phyloP scores from a whole-genome alignment of 176 grass and related monocot species.

The Cymbopogon citratus region DNA sequence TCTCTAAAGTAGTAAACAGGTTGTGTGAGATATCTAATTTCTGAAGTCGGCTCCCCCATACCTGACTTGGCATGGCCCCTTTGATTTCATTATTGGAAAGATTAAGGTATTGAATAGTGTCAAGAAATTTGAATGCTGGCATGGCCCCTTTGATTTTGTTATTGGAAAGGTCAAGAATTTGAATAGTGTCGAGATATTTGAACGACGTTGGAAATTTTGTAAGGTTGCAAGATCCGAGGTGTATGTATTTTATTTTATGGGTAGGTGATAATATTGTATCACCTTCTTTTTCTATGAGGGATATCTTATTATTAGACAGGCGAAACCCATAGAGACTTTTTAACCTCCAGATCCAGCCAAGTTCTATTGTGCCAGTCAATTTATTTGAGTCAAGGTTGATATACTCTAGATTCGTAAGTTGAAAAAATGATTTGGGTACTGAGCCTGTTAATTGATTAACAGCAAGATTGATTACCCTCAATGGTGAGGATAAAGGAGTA shows the following conservation, averaged over 20 bases:
- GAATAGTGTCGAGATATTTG: background rate
- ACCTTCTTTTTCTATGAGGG: background rate
- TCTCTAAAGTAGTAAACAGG: background rate
- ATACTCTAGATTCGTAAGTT: background rate
- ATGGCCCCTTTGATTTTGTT: slow-evolving; percentile 20
- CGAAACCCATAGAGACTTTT: background rate
- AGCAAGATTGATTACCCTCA: rapidly evolving
- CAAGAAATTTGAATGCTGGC: slow-evolving; percentile 15
- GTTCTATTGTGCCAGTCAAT: slow-evolving; percentile 17
- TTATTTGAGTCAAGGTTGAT: background rate
- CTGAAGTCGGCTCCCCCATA: background rate
- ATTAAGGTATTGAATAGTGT: no score
- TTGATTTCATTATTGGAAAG: background rate
- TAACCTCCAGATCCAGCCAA: background rate
- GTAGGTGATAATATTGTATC: background rate
- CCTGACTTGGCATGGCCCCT: slow-evolving; percentile 25
- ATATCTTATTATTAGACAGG: background rate
- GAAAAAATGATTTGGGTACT: slow-evolving; percentile 32
- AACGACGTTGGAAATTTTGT: background rate
- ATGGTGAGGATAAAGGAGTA: background rate
- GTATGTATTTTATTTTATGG: background rate
- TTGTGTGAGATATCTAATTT: background rate
- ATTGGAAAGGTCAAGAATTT: no score
- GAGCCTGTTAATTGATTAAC: background rate
- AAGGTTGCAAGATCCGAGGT: background rate